These are phyloP conservation scores for Nicotiana undulata DNA, from an alignment of 257 asterid genomes.

Conservation along the genomic window DNA sequence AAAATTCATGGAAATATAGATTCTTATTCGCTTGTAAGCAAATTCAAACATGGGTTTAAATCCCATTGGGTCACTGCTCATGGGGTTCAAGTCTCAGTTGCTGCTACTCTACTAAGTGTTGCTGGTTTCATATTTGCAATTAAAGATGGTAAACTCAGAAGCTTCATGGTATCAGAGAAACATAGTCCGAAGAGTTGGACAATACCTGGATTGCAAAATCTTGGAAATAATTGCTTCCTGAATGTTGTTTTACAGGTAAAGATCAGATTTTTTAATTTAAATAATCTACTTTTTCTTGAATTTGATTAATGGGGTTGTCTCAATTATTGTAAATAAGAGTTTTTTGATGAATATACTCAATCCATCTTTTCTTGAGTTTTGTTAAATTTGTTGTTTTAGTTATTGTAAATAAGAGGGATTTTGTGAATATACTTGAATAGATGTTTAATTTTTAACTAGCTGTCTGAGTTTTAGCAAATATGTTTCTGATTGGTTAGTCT, in stretches of 20 bases:
- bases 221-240: slow-evolving; percentile 84
- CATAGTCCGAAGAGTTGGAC: slow-evolving; percentile 23
- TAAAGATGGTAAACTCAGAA: slow-evolving; percentile 29
- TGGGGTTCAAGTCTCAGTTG: slow-evolving; percentile 38
- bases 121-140: slow-evolving; percentile 38
- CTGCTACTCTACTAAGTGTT: slow-evolving; percentile 49
- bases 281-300: not conserved
- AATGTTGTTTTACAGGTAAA: slow-evolving; percentile 86
- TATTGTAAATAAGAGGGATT: too few relatives aligned
- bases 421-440: too few relatives aligned
- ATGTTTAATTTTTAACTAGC: too few relatives aligned
- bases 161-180: slow-evolving; percentile 13
- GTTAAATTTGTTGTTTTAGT: not conserved
- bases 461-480: not conserved
- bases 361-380: not conserved
- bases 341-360: too few relatives aligned
- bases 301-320: not conserved
- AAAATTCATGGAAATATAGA: slow-evolving; percentile 28
- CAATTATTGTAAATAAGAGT: too few relatives aligned
- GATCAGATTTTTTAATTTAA: not conserved
- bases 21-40: slow-evolving; percentile 18
- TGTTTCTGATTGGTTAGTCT: not conserved
- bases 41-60: slow-evolving; percentile 29
- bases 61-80: slow-evolving; percentile 12
- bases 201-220: slow-evolving; percentile 78